These are phyloP conservation scores for Apiospora sp. DNA, from an alignment of 2,329 filamentous ascomycete species.

Conservation along the genomic window DNA sequence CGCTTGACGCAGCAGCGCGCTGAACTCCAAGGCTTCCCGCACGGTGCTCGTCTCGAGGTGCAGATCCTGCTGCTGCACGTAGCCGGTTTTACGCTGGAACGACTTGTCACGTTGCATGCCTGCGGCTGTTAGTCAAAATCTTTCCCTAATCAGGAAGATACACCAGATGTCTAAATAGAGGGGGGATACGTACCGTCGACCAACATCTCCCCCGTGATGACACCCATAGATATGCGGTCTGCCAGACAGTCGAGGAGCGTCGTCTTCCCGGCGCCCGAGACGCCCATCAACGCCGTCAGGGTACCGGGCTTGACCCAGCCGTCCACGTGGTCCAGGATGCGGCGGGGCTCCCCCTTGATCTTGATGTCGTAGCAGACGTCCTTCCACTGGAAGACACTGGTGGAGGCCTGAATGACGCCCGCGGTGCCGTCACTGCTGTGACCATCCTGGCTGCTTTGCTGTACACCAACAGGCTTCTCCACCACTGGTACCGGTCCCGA, in stretches of 20 bases:
- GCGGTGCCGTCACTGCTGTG: not conserved
- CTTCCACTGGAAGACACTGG: conserved; percentile 78
- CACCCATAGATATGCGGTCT: conserved; percentile 74
- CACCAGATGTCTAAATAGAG: too few relatives aligned
- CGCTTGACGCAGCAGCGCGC: conserved; percentile 70
- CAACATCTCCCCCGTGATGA: conserved; percentile 74
- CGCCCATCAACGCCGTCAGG: conserved; percentile 80
- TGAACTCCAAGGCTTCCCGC: conserved; percentile 71
- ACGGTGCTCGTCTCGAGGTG: conserved; percentile 72
- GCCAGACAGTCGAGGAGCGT: conserved; percentile 76
- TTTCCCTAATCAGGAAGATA: too few relatives aligned
- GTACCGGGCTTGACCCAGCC: conserved; percentile 93
- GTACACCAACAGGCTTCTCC: not conserved
- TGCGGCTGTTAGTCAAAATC: not conserved
- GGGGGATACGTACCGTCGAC: conserved; percentile 56
- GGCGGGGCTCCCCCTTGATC: conserved; percentile 75
- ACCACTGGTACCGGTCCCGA: not conserved
- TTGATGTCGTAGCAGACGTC: conserved; percentile 75
- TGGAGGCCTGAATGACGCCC: conserved; percentile 28
- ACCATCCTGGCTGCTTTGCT: not conserved
- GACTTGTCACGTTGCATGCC: conserved; percentile 66
- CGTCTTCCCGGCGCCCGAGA: conserved; percentile 76
- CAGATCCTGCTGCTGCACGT: conserved; percentile 75
- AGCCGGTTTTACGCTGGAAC: conserved; percentile 74
- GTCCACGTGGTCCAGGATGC: conserved; percentile 79